Conservation (phyloP, 2,329 filamentous ascomycete species). For the Aspergillus sp. region DNA sequence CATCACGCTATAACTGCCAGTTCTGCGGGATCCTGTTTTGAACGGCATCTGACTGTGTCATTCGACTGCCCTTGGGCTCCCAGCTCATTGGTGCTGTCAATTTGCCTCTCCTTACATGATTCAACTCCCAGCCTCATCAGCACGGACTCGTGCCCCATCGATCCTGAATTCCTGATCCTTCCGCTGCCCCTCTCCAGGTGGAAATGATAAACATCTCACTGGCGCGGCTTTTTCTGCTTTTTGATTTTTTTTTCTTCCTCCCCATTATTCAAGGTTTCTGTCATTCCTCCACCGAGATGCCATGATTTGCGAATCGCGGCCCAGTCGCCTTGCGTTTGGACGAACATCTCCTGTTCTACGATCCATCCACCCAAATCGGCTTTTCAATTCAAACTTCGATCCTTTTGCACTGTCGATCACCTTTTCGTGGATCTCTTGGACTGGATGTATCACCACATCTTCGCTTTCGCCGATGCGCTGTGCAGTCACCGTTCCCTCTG, state of each 20-base stretch:
- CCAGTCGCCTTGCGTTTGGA: too few relatives aligned
- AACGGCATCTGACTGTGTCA: conserved; percentile 18
- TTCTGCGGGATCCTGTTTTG: background rate
- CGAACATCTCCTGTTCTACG: too few relatives aligned
- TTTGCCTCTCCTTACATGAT: background rate
- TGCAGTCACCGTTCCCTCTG: background rate
- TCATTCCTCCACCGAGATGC: too few relatives aligned
- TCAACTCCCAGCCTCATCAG: conserved; percentile 3
- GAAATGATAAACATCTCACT: conserved; percentile 4
- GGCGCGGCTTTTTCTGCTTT: background rate
- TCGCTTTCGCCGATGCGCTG: background rate
- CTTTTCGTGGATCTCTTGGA: background rate
- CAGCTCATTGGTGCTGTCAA: background rate
- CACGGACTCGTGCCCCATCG: background rate
- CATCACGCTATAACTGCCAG: background rate
- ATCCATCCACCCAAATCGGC: too few relatives aligned
- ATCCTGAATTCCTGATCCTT: background rate
- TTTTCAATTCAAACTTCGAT: background rate
- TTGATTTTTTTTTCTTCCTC: background rate
- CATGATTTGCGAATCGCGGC: too few relatives aligned
- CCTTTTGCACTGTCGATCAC: background rate
- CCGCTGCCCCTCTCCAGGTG: background rate
- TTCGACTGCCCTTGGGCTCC: background rate
- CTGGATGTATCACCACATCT: background rate
- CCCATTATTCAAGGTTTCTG: too few relatives aligned